phyloP scores from a whole-genome alignment of 2,329 filamentous ascomycete genomes.

The Tolypocladium tropicale region DNA sequence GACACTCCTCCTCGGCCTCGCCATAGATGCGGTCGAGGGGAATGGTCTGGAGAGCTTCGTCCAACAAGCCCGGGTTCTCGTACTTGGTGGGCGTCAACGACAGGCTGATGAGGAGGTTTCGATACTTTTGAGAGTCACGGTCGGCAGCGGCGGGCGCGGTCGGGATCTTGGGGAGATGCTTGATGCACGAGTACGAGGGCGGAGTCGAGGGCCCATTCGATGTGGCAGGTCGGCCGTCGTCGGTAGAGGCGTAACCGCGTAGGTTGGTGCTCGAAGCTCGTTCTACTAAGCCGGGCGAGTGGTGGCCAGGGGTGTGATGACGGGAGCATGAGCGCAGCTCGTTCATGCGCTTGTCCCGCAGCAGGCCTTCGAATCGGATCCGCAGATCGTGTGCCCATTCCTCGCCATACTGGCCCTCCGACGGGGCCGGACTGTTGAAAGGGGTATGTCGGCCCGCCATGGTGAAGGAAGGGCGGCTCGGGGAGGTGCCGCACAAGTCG shows the following conservation, averaged over 20 bases:
- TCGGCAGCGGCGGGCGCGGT: constrained; percentile 60
- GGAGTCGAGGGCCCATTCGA: constrained; percentile 33
- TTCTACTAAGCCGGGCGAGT: constrained; percentile 44
- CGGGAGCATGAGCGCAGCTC: constrained; percentile 50
- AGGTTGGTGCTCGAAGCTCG: constrained; percentile 39
- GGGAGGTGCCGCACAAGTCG: neutral
- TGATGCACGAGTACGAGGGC: constrained; percentile 37
- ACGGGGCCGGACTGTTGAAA: constrained; percentile 16
- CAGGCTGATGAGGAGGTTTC: constrained; percentile 73
- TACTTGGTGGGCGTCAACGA: constrained; percentile 87
- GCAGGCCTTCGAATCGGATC: constrained; percentile 73
- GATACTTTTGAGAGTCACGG: constrained; percentile 60
- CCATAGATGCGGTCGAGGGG: constrained; percentile 85
- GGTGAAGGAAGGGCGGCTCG: constrained; percentile 6
- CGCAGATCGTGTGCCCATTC: constrained; percentile 71
- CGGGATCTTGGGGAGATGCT: constrained; percentile 49
- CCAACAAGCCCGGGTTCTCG: constrained; percentile 88
- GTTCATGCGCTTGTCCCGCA: constrained; percentile 80
- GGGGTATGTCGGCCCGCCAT: constrained; percentile 29
- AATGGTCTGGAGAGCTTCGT: constrained; percentile 80
- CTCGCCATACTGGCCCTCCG: constrained; percentile 46
- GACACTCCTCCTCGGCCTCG: constrained; percentile 87
- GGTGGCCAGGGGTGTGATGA: constrained; percentile 48
- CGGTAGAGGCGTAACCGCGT: constrained; percentile 25
- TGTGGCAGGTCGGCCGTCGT: constrained; percentile 34